Percentiles rank a stretch among this genome's conserved stretches.
Evolutionary conservation across 441 rosid genomes (phyloP).

Genomic region (Adansonia gregorii): DNA sequence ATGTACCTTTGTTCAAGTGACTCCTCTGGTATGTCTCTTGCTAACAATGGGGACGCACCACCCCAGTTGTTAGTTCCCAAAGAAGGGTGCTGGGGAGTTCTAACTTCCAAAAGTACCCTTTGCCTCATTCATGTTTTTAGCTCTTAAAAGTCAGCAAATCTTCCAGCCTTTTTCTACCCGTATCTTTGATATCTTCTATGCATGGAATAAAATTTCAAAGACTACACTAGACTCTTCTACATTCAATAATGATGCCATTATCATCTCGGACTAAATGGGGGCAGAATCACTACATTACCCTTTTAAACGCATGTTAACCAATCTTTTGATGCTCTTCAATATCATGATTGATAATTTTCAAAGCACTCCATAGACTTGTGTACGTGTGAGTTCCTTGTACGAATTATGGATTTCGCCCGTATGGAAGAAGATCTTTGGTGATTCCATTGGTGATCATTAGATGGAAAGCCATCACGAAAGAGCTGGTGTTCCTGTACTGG

Average conservation of each 20-base stretch:
- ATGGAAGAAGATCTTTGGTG: not conserved
- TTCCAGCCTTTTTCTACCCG: constrained; percentile 14
- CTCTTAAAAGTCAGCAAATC: not conserved
- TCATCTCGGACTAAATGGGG: not conserved
- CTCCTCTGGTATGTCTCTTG: constrained; percentile 53
- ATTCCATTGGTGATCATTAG: not conserved
- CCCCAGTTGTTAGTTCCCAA: constrained; percentile 63
- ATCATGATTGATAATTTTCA: not conserved
- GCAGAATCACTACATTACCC: not conserved
- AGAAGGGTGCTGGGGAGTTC: constrained; percentile 67
- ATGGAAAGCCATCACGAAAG: too few relatives aligned
- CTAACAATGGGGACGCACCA: constrained; percentile 58
- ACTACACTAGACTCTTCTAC: constrained; percentile 26
- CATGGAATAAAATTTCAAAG: constrained; percentile 18
- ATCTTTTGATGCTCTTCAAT: not conserved
- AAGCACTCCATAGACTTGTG: not conserved
- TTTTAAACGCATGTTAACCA: not conserved
- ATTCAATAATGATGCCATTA: not conserved
- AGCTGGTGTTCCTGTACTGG: too few relatives aligned
- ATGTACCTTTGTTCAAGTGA: constrained; percentile 55
- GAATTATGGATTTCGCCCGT: not conserved
- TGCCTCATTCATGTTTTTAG: constrained; percentile 31
- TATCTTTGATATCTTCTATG: not conserved
- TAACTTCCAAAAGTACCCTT: constrained; percentile 42
- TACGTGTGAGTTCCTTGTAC: not conserved